These are phyloP conservation scores for Starmerella scarabaei DNA, from an alignment of 805 yeast species.

Conservation along the genomic window DNA sequence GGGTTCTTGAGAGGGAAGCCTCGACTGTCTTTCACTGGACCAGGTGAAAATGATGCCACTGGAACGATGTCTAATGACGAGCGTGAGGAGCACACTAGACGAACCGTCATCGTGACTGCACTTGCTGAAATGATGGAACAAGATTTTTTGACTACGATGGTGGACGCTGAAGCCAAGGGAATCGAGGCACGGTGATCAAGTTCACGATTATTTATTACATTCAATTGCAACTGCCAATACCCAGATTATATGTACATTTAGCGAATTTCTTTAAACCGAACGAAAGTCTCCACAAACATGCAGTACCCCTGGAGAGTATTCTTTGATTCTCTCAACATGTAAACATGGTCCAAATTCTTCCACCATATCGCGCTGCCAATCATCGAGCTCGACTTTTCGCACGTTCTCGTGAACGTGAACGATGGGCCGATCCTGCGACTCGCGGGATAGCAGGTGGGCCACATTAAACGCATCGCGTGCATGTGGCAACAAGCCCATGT, in stretches of 20 bases:
- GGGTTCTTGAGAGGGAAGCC: slow-evolving; percentile 17
- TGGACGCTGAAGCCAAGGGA: too few relatives aligned
- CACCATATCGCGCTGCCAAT: slow-evolving; percentile 23
- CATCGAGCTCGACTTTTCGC: slow-evolving; percentile 31
- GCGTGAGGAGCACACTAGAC: slow-evolving; percentile 20
- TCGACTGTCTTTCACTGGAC: slow-evolving; percentile 12
- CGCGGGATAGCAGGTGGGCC: slow-evolving; percentile 25
- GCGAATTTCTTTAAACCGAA: too few relatives aligned
- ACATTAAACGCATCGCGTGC: slow-evolving; percentile 50
- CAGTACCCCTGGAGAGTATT: slow-evolving; percentile 80
- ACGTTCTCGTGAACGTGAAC: slow-evolving; percentile 70
- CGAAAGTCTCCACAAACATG: slow-evolving; percentile 50
- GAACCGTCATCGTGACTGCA: slow-evolving; percentile 22
- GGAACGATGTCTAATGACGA: slow-evolving; percentile 6
- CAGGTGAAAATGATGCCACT: slow-evolving; percentile 3
- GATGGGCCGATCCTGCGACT: slow-evolving; percentile 5
- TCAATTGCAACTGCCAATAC: too few relatives aligned
- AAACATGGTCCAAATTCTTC: slow-evolving; percentile 20
- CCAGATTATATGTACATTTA: too few relatives aligned
- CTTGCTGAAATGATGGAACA: too few relatives aligned
- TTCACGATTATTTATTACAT: too few relatives aligned
- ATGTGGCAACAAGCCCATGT: slow-evolving; percentile 66
- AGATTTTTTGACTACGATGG: too few relatives aligned
- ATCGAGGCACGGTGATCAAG: too few relatives aligned
- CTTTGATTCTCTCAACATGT: slow-evolving; percentile 56